Conservation (phyloP, 306 rosid genomes). For the peach (Prunus persica) region DNA sequence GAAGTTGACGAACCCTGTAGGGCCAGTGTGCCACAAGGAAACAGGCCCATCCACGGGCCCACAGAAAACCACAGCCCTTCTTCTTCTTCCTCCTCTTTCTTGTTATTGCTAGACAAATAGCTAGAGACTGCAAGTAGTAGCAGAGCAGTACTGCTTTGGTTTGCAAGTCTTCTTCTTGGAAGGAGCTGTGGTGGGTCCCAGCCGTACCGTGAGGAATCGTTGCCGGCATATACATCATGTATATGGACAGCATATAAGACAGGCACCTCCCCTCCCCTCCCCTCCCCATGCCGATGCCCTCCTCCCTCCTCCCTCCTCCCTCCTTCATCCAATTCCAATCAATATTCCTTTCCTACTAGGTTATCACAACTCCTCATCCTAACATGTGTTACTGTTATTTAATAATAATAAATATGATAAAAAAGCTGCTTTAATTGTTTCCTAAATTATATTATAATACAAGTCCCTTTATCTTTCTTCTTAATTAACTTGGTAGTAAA, state of each 20-base stretch:
- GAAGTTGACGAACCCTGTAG: background rate
- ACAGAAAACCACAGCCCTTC: constrained; percentile 1
- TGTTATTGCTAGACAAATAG: background rate
- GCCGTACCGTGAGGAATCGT: constrained; percentile 8
- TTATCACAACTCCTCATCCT: background rate
- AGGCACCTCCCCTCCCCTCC: constrained; percentile 3
- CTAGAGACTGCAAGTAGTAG: background rate
- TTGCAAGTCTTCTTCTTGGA: background rate
- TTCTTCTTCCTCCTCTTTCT: background rate
- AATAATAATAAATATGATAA: no score
- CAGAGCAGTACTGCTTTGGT: no score
- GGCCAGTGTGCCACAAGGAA: background rate
- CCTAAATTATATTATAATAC: no score
- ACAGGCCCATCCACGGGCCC: background rate
- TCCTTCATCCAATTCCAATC: background rate
- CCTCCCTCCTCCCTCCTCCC: background rate
- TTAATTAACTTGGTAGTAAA: background rate
- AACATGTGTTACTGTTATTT: background rate
- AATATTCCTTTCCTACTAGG: background rate
- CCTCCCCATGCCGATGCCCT: background rate
- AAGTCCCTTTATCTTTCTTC: background rate
- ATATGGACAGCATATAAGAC: constrained; percentile 16
- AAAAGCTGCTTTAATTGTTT: no score
- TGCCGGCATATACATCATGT: constrained; percentile 8
- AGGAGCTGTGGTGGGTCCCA: constrained; percentile 16